phyloP scores from a whole-genome alignment of 2,329 filamentous ascomycete genomes.

The Aschersonia sp. region DNA sequence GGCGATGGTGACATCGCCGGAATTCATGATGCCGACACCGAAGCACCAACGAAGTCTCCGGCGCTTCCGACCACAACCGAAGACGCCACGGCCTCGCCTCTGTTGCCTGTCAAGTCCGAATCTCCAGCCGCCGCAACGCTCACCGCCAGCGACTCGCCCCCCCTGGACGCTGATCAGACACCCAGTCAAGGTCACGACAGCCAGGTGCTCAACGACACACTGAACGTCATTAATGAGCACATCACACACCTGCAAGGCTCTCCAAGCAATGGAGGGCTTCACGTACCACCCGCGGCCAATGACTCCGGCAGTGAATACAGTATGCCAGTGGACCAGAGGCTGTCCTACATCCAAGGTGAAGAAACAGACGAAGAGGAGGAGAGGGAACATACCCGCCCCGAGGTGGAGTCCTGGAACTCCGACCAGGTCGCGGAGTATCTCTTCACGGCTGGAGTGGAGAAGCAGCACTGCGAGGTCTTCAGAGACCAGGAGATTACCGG shows the following conservation, averaged over 20 bases:
- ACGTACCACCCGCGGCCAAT: constrained; percentile 42
- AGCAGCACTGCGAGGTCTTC: constrained; percentile 85
- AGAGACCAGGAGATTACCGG: constrained; percentile 91
- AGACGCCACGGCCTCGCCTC: constrained; percentile 25
- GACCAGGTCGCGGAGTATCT: constrained; percentile 80
- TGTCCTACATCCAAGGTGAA: constrained; percentile 86
- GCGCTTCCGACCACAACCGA: neutral
- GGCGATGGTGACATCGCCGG: constrained; percentile 5
- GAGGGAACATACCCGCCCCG: constrained; percentile 46
- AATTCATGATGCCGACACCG: constrained; percentile 3
- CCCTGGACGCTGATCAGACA: constrained; percentile 20
- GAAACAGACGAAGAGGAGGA: constrained; percentile 94
- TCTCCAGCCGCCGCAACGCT: constrained; percentile 12
- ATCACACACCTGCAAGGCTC: constrained; percentile 68
- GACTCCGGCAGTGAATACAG: constrained; percentile 89
- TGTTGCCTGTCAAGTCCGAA: constrained; percentile 25
- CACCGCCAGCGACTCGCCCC: constrained; percentile 13
- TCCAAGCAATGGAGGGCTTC: constrained; percentile 34
- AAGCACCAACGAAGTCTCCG: neutral
- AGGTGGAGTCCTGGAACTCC: constrained; percentile 70
- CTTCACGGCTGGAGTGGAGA: constrained; percentile 72
- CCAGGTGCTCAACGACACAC: constrained; percentile 81
- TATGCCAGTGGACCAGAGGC: constrained; percentile 56
- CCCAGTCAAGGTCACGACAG: constrained; percentile 33
- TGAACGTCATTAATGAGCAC: constrained; percentile 94